A percentile compares a stretch with the other conserved stretches of the same genome.
Conservation (phyloP, 2,329 filamentous ascomycete species). For the Neonectria neomacrospora region DNA sequence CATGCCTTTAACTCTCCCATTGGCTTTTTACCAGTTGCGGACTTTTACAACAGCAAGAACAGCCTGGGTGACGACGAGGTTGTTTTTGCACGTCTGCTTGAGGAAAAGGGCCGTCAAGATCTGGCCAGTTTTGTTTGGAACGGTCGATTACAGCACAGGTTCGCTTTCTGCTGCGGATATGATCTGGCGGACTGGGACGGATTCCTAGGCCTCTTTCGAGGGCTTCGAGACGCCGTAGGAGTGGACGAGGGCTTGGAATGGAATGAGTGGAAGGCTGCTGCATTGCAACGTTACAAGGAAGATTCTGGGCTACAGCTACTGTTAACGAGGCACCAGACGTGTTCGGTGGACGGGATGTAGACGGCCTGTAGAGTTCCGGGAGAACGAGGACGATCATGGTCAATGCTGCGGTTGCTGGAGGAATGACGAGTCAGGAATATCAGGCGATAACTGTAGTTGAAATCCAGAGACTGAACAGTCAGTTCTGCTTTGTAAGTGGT, state of each 20-base stretch:
- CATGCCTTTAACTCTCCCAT: conserved; percentile 57
- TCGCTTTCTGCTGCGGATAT: conserved; percentile 56
- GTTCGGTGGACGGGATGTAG: too few species aligned
- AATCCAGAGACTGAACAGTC: too few species aligned
- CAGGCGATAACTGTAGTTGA: too few species aligned
- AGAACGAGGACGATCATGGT: too few species aligned
- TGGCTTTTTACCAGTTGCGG: conserved; percentile 52
- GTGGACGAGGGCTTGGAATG: conserved; percentile 51
- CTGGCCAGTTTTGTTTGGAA: conserved; percentile 51
- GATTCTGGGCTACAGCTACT: conserved; percentile 39
- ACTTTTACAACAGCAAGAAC: conserved; percentile 54
- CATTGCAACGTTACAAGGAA: conserved; percentile 49
- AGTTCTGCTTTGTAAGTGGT: too few species aligned
- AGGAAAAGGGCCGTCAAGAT: conserved; percentile 49
- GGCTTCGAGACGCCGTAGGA: conserved; percentile 50
- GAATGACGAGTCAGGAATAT: too few species aligned
- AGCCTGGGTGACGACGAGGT: conserved; percentile 50
- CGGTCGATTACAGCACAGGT: conserved; percentile 53
- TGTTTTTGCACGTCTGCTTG: conserved; percentile 47
- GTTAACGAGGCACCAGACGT: conserved; percentile 21
- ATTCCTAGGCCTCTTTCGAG: conserved; percentile 55
- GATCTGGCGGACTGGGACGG: conserved; percentile 56
- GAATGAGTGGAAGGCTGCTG: conserved; percentile 52
- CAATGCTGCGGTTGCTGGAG: too few species aligned
- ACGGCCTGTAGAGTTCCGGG: too few species aligned